phyloP scores from a whole-genome alignment of 176 grass and related monocot species.

The Zea luxurians region DNA sequence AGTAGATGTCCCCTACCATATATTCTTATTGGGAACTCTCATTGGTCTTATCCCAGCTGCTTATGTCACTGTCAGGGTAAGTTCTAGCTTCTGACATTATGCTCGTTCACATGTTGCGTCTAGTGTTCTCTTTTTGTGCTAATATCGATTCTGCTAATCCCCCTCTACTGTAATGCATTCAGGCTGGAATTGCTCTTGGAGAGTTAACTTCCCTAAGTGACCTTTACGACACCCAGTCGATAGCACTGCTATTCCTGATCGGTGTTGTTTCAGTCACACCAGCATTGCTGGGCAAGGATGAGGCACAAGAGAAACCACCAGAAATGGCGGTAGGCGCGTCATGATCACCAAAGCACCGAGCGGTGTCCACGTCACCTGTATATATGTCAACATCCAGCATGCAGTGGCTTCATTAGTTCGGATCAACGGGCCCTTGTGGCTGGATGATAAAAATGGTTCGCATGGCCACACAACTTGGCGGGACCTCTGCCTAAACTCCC shows the following conservation, averaged over 20 bases:
- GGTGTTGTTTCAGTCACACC: slow-evolving; percentile 89
- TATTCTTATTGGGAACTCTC: slow-evolving; percentile 75
- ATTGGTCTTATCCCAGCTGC: slow-evolving; percentile 90
- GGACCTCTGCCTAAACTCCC: slow-evolving; percentile 9
- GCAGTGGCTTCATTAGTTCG: slow-evolving; percentile 28
- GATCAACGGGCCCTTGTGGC: background rate
- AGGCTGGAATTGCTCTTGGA: slow-evolving; percentile 95
- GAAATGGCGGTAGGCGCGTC: slow-evolving; percentile 22
- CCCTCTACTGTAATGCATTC: background rate
- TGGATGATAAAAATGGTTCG: slow-evolving; percentile 14
- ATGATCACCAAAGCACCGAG: slow-evolving; percentile 34
- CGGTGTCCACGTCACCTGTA: slow-evolving; percentile 33
- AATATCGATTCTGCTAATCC: background rate
- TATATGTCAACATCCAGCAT: slow-evolving; percentile 46
- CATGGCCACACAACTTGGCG: background rate
- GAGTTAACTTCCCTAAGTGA: slow-evolving; percentile 83
- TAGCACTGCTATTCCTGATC: slow-evolving; percentile 82
- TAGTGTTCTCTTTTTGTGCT: background rate
- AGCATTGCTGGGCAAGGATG: slow-evolving; percentile 65
- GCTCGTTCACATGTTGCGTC: background rate
- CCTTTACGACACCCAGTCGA: slow-evolving; percentile 89
- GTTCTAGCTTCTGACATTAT: background rate
- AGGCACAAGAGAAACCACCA: slow-evolving; percentile 50
- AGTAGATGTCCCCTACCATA: slow-evolving; percentile 94
- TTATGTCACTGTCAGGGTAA: slow-evolving; percentile 89